phyloP scores from a whole-genome alignment of 768 basidiomycete species.

The Psilocybe tampanensis region DNA sequence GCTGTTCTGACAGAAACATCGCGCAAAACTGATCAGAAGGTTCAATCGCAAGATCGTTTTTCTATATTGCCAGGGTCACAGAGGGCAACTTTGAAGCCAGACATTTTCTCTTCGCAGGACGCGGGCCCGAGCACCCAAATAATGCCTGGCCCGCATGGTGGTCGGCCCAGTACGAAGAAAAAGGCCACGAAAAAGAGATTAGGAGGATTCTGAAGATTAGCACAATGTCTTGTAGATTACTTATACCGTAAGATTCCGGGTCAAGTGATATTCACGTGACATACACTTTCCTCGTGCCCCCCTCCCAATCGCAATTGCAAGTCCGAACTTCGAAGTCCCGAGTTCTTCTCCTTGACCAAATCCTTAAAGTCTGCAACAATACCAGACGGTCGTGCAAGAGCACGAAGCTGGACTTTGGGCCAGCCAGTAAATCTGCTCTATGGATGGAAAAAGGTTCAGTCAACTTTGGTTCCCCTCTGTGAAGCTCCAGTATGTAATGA shows the following conservation, averaged over 20 bases:
- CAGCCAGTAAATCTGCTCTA: conserved; percentile 67
- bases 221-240: no score
- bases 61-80: not conserved
- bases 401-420: conserved; percentile 75
- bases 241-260: conserved; percentile 7
- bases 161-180: conserved; percentile 57
- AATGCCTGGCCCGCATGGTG: conserved; percentile 72
- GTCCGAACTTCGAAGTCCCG: not conserved
- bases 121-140: conserved; percentile 67
- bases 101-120: conserved; percentile 36
- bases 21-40: conserved; percentile 4
- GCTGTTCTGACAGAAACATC: conserved; percentile 5
- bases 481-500: not conserved
- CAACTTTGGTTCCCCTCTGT: not conserved
- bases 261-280: conserved; percentile 37
- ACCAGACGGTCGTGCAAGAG: conserved; percentile 52
- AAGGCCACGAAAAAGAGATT: conserved; percentile 66
- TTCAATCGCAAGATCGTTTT: conserved; percentile 17
- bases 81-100: not conserved
- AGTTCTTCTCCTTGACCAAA: not conserved
- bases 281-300: conserved; percentile 17
- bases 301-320: conserved; percentile 7
- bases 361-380: conserved; percentile 19
- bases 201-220: conserved; percentile 64
- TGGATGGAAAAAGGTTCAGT: conserved; percentile 76